These are phyloP conservation scores for Cornus florida DNA, from an alignment of 148 eudicot species.

Conservation along the genomic window DNA sequence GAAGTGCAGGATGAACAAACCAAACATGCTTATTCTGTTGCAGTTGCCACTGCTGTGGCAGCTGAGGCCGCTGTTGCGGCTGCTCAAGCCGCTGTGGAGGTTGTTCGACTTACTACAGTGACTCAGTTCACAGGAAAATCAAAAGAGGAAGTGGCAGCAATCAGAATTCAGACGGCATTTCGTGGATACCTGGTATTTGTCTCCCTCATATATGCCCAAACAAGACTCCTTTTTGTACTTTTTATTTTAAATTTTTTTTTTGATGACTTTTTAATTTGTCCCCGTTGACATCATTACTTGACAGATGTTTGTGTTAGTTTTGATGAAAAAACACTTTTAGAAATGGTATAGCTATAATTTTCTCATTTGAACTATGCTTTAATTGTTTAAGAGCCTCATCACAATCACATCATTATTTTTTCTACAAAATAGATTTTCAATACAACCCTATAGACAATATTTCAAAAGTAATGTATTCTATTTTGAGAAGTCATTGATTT, in stretches of 20 bases:
- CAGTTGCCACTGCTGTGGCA: constrained; percentile 43
- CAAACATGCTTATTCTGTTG: constrained; percentile 39
- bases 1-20: constrained; percentile 45
- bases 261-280: neutral
- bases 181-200: constrained; percentile 72
- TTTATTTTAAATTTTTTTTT: too few relatives aligned
- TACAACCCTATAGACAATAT: too few relatives aligned
- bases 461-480: too few relatives aligned
- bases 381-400: too few relatives aligned
- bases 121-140: constrained; percentile 43
- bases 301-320: neutral
- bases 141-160: constrained; percentile 70
- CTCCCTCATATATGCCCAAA: neutral
- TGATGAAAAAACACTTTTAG: neutral
- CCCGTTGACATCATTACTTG: neutral
- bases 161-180: constrained; percentile 76
- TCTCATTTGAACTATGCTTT: neutral
- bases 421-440: too few relatives aligned
- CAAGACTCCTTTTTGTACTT: neutral
- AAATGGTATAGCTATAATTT: neutral
- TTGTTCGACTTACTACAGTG: constrained; percentile 36
- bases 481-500: too few relatives aligned
- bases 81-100: constrained; percentile 61
- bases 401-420: too few relatives aligned
- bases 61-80: constrained; percentile 56